phyloP scores from a whole-genome alignment of 768 basidiomycete genomes.

The Tricholoma bakamatsutake region DNA sequence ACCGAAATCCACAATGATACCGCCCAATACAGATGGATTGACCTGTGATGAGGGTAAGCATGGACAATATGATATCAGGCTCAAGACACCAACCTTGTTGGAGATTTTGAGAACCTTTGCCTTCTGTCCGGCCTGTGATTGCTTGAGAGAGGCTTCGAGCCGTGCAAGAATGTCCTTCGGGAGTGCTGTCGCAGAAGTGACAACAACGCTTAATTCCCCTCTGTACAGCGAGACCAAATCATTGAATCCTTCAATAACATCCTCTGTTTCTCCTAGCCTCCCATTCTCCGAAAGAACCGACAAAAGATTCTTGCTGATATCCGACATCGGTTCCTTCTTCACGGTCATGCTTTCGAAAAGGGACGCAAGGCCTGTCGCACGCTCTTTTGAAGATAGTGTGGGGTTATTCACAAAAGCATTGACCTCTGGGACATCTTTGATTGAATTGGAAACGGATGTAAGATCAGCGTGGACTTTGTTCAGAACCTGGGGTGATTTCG shows the following conservation, averaged over 20 bases:
- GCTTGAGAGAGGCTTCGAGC: conserved; percentile 83
- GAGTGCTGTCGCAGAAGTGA: conserved; percentile 84
- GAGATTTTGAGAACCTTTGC: conserved; percentile 85
- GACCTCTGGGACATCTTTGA: conserved; percentile 62
- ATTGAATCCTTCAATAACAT: conserved; percentile 89
- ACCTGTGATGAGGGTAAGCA: conserved; percentile 44
- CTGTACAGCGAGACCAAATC: conserved; percentile 83
- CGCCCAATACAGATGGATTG: conserved; percentile 88
- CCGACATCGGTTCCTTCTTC: conserved; percentile 75
- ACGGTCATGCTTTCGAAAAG: conserved; percentile 58
- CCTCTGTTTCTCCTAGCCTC: conserved; percentile 74
- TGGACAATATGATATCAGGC: background rate
- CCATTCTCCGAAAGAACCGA: conserved; percentile 89
- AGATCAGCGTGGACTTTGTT: conserved; percentile 86
- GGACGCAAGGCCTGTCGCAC: conserved; percentile 56
- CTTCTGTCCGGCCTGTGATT: conserved; percentile 76
- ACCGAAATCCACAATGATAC: conserved; percentile 92
- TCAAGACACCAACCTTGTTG: conserved; percentile 66
- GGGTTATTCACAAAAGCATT: conserved; percentile 81
- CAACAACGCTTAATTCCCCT: conserved; percentile 88
- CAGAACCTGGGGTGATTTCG: conserved; percentile 78
- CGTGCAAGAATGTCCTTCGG: conserved; percentile 68
- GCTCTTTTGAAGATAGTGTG: conserved; percentile 79
- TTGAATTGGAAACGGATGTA: conserved; percentile 56
- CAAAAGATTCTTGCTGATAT: conserved; percentile 91